A percentile compares a stretch with the other conserved stretches of the same genome.
Evolutionary conservation across 2,329 filamentous ascomycete species (phyloP).

Genomic region (Stagonosporopsis chrysanthemi): DNA sequence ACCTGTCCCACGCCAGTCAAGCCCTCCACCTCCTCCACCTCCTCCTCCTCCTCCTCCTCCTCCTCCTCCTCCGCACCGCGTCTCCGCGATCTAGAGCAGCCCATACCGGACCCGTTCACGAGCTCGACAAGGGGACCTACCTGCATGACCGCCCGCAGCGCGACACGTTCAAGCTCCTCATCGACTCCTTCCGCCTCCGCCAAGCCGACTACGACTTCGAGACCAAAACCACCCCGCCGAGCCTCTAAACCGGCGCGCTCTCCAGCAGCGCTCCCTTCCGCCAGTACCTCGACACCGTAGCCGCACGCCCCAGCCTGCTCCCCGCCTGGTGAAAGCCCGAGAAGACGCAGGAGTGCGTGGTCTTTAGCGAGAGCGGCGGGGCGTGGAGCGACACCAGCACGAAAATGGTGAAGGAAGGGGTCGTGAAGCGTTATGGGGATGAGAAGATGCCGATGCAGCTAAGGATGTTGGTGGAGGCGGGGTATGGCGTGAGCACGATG

Average conservation of each 20-base stretch:
- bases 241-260: conserved; percentile 27
- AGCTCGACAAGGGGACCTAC: conserved; percentile 30
- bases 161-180: conserved; percentile 41
- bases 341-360: conserved; percentile 31
- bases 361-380: conserved; percentile 19
- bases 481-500: conserved; percentile 26
- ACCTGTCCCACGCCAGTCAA: conserved; percentile 23
- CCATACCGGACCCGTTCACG: conserved; percentile 34
- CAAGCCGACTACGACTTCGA: conserved; percentile 27
- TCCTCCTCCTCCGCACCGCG: conserved; percentile 6
- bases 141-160: conserved; percentile 35
- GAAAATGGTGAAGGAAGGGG: conserved; percentile 24
- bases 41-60: conserved; percentile 8
- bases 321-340: conserved; percentile 35
- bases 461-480: conserved; percentile 33
- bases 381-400: conserved; percentile 28
- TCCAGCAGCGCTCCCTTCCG: conserved; percentile 29
- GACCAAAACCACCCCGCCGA: conserved; percentile 18
- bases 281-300: conserved; percentile 25
- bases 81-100: conserved; percentile 23
- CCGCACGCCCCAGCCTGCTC: conserved; percentile 19
- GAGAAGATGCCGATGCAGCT: conserved; percentile 37
- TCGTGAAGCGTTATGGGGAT: conserved; percentile 35
- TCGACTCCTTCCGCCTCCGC: conserved; percentile 42
- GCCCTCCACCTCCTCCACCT: not conserved